Base-by-base conservation (phyloP, 2,329 filamentous ascomycete species). In the Microdochium trichocladiopsis region DNA sequence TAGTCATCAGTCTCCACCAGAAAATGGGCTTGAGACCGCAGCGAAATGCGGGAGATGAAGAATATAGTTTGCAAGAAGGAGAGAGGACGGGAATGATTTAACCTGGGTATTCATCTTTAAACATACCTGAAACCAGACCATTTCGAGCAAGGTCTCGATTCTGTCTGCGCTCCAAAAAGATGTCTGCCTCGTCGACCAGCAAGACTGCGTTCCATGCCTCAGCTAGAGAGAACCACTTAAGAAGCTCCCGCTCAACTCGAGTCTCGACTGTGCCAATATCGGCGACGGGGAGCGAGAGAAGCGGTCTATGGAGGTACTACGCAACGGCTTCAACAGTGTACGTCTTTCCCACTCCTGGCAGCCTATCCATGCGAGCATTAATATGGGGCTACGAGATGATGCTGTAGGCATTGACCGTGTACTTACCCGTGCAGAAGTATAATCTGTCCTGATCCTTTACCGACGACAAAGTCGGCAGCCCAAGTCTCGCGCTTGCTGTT, bases 101-200 rank as follows among this genome's bases (percentile, higher is more conserved):
- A n/a, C n/a, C n/a, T n/a, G n/a, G n/a, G n/a, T n/a, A n/a, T n/a
- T n/a, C n/a, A n/a, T n/a, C n/a, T n/a, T n/a, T n/a, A 23, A 12
- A 22, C 50, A 28, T 51, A 53, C 51, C 51, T 41, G 53, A 50
- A 1, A 55, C 53, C 1, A 55, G 23, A 2, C 51, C 53, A 33
- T 55, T 53, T 45, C 49, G 48, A n/a, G 50, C 49, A 4, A 62
- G 50, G 47, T 66, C 56, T 4, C 52, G 48, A 25, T 53, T 49
- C 5, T 54, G 50, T 14, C 61, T 54, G 48, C 52, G 41, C 43
- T 58, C 53, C 2, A 66, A 53, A 50, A 61, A 64, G 18, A 63
- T 60, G 48, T 65, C 65, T n/a, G 58, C 58, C 52, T 61, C 59
- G 48, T 63, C 60, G 2, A 62, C 51, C 12, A 63, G 57, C 10